Conservation (phyloP, 2,329 filamentous ascomycete genomes). For the Pseudogymnoascus sp. region DNA sequence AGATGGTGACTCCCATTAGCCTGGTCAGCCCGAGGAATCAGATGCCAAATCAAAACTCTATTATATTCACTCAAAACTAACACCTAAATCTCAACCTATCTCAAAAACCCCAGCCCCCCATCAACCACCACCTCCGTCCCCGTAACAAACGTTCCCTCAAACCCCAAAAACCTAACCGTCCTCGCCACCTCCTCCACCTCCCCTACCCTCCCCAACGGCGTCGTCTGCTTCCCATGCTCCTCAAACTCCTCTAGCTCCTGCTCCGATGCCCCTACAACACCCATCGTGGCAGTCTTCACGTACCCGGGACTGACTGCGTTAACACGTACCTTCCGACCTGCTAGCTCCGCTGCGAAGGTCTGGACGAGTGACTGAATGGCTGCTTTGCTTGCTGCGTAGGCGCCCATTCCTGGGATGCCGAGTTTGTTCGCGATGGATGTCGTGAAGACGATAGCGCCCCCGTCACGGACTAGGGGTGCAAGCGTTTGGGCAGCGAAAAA, state of each 20-base stretch:
- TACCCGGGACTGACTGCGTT: not conserved
- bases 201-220: not conserved
- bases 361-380: not conserved
- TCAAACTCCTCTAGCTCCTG: not conserved
- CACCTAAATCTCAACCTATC: not conserved
- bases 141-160: not conserved
- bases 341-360: not conserved
- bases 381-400: not conserved
- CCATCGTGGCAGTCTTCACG: not conserved
- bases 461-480: not conserved
- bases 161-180: not conserved
- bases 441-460: not conserved
- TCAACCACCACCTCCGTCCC: not conserved
- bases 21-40: not conserved
- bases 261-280: not conserved
- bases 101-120: slow-evolving; percentile 2
- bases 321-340: not conserved
- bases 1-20: not conserved
- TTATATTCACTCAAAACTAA: not conserved
- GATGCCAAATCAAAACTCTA: not conserved
- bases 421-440: not conserved
- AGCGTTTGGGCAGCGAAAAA: not conserved
- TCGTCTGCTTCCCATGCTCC: not conserved
- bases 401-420: not conserved
- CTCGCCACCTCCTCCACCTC: not conserved